Base-by-base conservation (phyloP, 192 early-diverging fungal genomes). In the Tieghemiomyces parasiticus region DNA sequence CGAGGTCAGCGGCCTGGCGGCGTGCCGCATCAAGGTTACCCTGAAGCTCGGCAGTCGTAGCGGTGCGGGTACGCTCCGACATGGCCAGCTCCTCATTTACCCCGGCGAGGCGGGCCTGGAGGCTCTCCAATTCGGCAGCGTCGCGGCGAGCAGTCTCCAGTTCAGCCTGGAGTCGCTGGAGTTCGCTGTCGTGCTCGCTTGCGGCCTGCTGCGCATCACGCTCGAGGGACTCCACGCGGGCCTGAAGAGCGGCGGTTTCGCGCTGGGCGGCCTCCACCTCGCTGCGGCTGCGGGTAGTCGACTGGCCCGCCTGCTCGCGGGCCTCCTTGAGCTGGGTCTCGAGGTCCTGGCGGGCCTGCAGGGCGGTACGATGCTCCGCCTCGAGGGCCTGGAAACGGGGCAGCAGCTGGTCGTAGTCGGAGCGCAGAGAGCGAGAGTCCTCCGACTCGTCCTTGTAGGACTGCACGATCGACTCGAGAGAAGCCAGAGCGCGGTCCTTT, bases 401-500 rank as follows among this genome's bases (percentile, higher is more conserved):
- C 33, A 58, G 30, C 16, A 58, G 35, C 55, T 58, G 55, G 8
- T 58, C 55, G 55, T 58, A 58, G 19, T 35, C 32, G 16, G 19
- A 30, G 13, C 55, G 55, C n/a, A 58, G 13, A 4, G 34, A 35
- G 55, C 55, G 55, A 26, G 19, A 22, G 28, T 58, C 55, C 32
- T 58, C 55, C 0, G 55, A 30, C 3, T 58, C 55, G 14, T 32
- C 19, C 35, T 58, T 58, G 35, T 25, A 58, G 13, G 55, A 38
- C 55, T 58, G 55, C 4, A 58, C 33, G 1, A 58, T 20, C 34
- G 55, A 58, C 35, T 58, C 55, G n/a, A 58, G 35, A 3, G 55
- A 58, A 14, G 35, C 32, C 13, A 58, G 34, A n/a, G 19, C 22
- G 55, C 35, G 55, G 31, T 58, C 55, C 55, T 58, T 58, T 38